These are phyloP conservation scores for Prinsepia uniflora DNA, from an alignment of 306 rosid genomes.

Conservation along the genomic window DNA sequence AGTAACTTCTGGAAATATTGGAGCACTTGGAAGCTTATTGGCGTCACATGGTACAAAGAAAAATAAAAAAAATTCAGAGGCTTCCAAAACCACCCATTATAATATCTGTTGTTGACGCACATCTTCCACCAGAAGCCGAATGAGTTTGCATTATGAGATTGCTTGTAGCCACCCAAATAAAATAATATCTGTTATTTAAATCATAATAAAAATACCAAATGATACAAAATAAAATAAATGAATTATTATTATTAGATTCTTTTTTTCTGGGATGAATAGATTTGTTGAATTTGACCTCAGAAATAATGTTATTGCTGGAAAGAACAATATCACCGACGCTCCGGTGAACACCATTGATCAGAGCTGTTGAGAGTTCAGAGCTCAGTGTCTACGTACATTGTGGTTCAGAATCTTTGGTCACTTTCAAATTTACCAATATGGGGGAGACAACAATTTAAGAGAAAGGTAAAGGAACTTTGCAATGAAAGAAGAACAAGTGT, in stretches of 20 bases:
- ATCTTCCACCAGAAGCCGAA: background rate
- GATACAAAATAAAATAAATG: background rate
- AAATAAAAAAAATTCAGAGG: background rate
- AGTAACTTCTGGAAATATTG: slow-evolving; percentile 4
- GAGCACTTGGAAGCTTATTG: slow-evolving; percentile 2
- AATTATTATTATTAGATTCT: background rate
- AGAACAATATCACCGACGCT: background rate
- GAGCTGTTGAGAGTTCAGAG: background rate
- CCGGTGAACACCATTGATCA: slow-evolving; percentile 3
- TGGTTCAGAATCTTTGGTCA: background rate
- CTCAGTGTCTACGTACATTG: background rate
- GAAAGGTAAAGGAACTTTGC: background rate
- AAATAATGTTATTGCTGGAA: too few relatives aligned
- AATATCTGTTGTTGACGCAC: background rate
- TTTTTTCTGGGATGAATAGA: too few relatives aligned
- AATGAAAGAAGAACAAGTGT: slow-evolving; percentile 17
- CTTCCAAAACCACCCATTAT: background rate
- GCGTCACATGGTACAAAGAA: background rate
- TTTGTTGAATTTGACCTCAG: too few relatives aligned
- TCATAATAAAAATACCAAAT: background rate
- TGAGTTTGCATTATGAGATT: background rate
- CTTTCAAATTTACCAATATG: background rate
- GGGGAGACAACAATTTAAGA: background rate
- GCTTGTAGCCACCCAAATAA: background rate
- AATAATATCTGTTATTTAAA: background rate